Percentiles rank a stretch among this genome's conserved stretches.
Conservation (phyloP, 805 yeast genomes). For the Cephaloascus fragrans region DNA sequence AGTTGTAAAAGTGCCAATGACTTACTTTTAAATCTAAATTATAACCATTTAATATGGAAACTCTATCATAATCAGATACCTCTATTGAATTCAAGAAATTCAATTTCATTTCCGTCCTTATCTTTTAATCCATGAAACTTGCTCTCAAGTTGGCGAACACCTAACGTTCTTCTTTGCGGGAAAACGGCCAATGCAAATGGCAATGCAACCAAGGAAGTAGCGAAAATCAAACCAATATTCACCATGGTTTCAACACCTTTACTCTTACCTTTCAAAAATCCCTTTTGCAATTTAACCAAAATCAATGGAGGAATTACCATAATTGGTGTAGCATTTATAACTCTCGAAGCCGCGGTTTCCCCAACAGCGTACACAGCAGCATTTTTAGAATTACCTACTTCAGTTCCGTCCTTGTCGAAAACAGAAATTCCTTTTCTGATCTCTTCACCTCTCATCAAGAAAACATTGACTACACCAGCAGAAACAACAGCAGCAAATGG, state of each 20-base stretch:
- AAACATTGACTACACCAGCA: constrained; percentile 95
- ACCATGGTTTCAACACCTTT: constrained; percentile 53
- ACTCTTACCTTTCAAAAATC: constrained; percentile 59
- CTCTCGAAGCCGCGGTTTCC: constrained; percentile 92
- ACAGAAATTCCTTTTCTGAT: constrained; percentile 77
- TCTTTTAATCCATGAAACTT: constrained; percentile 54
- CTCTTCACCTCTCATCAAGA: constrained; percentile 93
- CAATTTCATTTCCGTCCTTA: constrained; percentile 45
- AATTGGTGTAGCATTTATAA: constrained; percentile 92
- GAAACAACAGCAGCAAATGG: constrained; percentile 98
- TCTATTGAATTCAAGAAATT: constrained; percentile 76
- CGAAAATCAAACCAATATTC: constrained; percentile 80
- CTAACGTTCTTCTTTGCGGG: constrained; percentile 75
- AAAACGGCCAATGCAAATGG: constrained; percentile 95
- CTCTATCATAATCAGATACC: constrained; percentile 53
- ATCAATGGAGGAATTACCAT: constrained; percentile 94
- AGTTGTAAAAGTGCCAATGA: too few relatives aligned
- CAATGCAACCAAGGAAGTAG: constrained; percentile 76
- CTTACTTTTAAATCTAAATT: too few relatives aligned
- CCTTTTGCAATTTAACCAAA: constrained; percentile 67
- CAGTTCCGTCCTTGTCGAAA: constrained; percentile 51
- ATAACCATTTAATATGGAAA: neutral
- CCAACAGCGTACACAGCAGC: constrained; percentile 95
- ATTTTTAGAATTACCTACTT: constrained; percentile 57
- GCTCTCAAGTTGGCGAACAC: constrained; percentile 52